Conservation (phyloP, 2,329 filamentous ascomycete genomes). For the Sordariomycetes sp. region DNA sequence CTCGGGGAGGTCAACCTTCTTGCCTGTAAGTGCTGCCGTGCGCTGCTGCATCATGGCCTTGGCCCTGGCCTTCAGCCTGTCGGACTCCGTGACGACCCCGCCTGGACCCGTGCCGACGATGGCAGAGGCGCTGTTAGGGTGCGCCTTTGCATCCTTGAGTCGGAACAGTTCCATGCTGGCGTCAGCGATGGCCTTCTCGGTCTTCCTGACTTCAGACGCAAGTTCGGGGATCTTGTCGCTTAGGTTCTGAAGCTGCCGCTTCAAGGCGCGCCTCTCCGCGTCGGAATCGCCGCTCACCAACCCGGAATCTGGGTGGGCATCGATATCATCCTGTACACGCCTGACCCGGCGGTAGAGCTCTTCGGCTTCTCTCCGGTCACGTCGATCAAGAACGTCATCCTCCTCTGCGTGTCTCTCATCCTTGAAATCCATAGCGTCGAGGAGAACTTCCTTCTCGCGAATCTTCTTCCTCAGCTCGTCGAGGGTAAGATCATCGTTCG, state of each 20-base stretch:
- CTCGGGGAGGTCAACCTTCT: constrained; percentile 56
- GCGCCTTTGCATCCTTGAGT: constrained; percentile 81
- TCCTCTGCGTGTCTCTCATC: constrained; percentile 86
- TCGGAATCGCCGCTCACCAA: constrained; percentile 66
- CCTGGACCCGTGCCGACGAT: constrained; percentile 91
- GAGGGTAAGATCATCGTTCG: constrained; percentile 70
- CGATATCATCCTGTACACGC: constrained; percentile 88
- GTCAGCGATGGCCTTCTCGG: constrained; percentile 88
- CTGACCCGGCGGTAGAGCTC: constrained; percentile 89
- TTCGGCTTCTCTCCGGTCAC: constrained; percentile 85
- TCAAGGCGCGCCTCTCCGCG: constrained; percentile 75
- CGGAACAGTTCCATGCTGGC: constrained; percentile 88
- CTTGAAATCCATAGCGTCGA: constrained; percentile 93
- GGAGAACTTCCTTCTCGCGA: constrained; percentile 82
- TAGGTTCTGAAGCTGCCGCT: constrained; percentile 78
- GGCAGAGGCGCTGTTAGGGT: constrained; percentile 68
- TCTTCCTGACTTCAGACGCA: constrained; percentile 81
- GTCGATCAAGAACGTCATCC: constrained; percentile 81
- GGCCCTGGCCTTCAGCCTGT: constrained; percentile 86
- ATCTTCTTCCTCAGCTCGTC: constrained; percentile 91
- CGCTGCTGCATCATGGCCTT: constrained; percentile 99
- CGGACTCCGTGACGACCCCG: constrained; percentile 81
- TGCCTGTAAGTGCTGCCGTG: constrained; percentile 82
- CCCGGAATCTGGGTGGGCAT: constrained; percentile 70
- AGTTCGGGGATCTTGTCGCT: constrained; percentile 86